Conservation (phyloP, 345 rosid genomes). For the Populus nigra region DNA sequence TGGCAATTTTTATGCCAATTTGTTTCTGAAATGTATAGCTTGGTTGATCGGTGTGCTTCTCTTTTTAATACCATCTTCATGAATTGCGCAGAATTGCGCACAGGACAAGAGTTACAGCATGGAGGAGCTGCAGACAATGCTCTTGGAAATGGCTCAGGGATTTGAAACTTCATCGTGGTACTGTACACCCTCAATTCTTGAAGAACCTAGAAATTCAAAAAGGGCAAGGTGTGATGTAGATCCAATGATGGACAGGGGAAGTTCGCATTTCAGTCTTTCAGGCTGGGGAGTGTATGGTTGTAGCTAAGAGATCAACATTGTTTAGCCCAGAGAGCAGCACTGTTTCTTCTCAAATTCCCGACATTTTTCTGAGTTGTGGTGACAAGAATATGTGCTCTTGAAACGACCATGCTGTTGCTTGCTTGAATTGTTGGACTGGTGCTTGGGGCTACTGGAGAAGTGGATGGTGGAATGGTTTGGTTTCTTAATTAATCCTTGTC, state of each 20-base stretch:
- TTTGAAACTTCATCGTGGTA: slow-evolving; percentile 30
- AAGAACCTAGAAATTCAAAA: slow-evolving; percentile 15
- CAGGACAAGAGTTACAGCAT: slow-evolving; percentile 44
- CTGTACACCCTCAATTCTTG: slow-evolving; percentile 1
- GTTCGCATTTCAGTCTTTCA: not conserved
- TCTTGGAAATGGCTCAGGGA: slow-evolving; percentile 42
- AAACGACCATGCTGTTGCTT: no score
- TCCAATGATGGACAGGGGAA: not conserved
- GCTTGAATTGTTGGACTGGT: no score
- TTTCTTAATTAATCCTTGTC: no score
- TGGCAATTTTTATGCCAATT: not conserved
- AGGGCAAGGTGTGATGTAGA: slow-evolving; percentile 20
- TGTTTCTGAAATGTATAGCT: not conserved
- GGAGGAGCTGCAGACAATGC: slow-evolving; percentile 51
- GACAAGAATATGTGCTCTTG: not conserved
- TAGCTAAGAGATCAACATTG: not conserved
- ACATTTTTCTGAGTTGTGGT: not conserved
- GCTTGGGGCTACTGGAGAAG: no score
- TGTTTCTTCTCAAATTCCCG: not conserved
- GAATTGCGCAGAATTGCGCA: no score
- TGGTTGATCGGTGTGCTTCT: not conserved
- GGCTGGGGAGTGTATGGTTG: slow-evolving; percentile 21
- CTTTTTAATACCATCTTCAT: not conserved
- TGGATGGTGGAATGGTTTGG: no score
- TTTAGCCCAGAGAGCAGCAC: not conserved